Evolutionary conservation across 768 basidiomycete genomes (phyloP).

Genomic region (Hydnomerulius pinastri): DNA sequence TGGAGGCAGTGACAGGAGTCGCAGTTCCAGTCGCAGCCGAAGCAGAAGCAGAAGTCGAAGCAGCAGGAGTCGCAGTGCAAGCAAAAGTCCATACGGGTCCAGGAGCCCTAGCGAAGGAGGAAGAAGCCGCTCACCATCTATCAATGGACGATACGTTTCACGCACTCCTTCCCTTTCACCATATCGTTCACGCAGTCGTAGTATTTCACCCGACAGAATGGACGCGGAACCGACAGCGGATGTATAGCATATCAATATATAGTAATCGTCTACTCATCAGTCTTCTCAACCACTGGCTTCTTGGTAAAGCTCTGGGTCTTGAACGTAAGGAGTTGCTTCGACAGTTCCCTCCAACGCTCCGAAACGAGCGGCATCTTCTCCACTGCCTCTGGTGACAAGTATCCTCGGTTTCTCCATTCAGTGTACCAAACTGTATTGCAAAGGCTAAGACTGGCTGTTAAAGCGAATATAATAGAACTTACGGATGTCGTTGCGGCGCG

Average conservation of each 20-base stretch:
- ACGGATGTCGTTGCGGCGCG: conserved; percentile 86
- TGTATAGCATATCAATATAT: conserved; percentile 14
- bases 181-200: conserved; percentile 57
- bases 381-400: conserved; percentile 63
- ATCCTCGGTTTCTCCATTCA: conserved; percentile 71
- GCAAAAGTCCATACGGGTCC: conserved; percentile 26
- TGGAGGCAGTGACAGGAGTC: conserved; percentile 43
- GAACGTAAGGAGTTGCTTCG: conserved; percentile 62
- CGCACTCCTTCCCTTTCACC: conserved; percentile 58
- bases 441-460: conserved; percentile 2
- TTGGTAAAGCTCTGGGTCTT: conserved; percentile 33
- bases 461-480: conserved; percentile 31
- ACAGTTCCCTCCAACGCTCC: conserved; percentile 68
- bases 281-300: conserved; percentile 20
- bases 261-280: conserved; percentile 19
- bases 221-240: conserved; percentile 32
- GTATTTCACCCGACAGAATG: conserved; percentile 61
- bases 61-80: conserved; percentile 29
- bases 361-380: conserved; percentile 62
- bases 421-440: conserved; percentile 71
- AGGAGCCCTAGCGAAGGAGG: conserved; percentile 23
- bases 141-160: conserved; percentile 61
- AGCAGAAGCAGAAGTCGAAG: conserved; percentile 31
- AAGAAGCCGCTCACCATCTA: conserved; percentile 40
- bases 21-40: conserved; percentile 31